Evolutionary conservation across 108 stramenopile genomes (phyloP).

Genomic region (Aurantiochytrium sp.): DNA sequence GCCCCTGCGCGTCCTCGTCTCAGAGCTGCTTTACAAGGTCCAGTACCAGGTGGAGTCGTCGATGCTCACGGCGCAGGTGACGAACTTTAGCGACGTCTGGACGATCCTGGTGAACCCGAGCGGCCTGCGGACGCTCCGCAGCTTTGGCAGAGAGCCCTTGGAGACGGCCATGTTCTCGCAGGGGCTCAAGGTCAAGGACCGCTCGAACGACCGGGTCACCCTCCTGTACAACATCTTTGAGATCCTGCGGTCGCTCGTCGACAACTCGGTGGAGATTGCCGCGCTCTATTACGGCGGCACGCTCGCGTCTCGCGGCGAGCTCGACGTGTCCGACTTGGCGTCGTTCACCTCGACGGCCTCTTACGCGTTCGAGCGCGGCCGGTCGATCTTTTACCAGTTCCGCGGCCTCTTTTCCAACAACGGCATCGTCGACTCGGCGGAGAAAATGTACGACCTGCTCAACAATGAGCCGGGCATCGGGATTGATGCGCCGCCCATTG

Average conservation of each 20-base stretch:
- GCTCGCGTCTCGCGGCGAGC: background rate
- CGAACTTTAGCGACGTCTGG: background rate
- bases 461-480: background rate
- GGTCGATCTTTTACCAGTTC: background rate
- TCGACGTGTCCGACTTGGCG: slow-evolving; percentile 8
- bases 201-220: background rate
- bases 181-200: background rate
- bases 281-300: slow-evolving; percentile 1
- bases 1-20: background rate
- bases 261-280: slow-evolving; percentile 7
- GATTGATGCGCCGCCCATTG: background rate
- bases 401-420: background rate
- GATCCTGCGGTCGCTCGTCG: background rate
- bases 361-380: background rate
- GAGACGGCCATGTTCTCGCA: slow-evolving; percentile 23
- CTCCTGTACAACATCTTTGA: slow-evolving; percentile 23
- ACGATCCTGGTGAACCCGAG: slow-evolving; percentile 6
- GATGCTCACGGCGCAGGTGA: background rate
- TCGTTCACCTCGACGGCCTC: background rate
- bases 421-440: slow-evolving; percentile 11
- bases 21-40: background rate
- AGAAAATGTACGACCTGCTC: slow-evolving; percentile 24
- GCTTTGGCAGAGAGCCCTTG: background rate
- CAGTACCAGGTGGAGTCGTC: background rate
- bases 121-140: background rate